Percentiles rank a stretch among this genome's conserved stretches.
Conservation (phyloP, 2,329 filamentous ascomycete genomes). For the Colletotrichum coccodes region DNA sequence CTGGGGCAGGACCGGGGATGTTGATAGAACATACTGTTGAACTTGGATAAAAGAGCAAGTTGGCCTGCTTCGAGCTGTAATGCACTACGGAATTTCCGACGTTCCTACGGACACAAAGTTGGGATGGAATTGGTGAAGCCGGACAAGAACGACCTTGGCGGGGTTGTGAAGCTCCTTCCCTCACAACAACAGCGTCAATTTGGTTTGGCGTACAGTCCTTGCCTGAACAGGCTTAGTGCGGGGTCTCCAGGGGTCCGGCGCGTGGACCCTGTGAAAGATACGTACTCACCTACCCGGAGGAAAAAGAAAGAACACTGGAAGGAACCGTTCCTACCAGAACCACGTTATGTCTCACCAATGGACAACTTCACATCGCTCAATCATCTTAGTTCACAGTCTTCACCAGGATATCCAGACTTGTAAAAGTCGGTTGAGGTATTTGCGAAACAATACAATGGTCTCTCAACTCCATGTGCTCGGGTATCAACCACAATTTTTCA, state of each 20-base stretch:
- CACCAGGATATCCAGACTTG: neutral
- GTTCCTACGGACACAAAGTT: neutral
- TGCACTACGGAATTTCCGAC: neutral
- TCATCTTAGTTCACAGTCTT: neutral
- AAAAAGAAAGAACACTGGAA: neutral
- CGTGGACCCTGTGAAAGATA: conserved; percentile 1
- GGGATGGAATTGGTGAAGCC: conserved; percentile 22
- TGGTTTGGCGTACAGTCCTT: conserved; percentile 13
- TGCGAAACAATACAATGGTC: neutral
- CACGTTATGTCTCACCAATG: neutral
- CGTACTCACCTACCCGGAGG: too few relatives aligned
- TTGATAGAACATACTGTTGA: neutral
- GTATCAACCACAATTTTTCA: neutral
- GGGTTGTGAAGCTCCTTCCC: conserved; percentile 27
- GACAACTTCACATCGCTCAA: neutral
- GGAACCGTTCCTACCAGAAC: neutral
- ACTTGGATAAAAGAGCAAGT: neutral
- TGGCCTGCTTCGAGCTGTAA: neutral
- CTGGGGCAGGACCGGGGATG: too few relatives aligned
- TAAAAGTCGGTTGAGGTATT: neutral
- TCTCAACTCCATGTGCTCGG: neutral
- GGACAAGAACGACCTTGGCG: conserved; percentile 10
- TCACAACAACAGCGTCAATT: conserved; percentile 17
- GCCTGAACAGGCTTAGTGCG: conserved; percentile 24
- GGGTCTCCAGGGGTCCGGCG: conserved; percentile 9